Evolutionary conservation across 2,329 filamentous ascomycete species (phyloP).

Genomic region (Xylaria sp.): DNA sequence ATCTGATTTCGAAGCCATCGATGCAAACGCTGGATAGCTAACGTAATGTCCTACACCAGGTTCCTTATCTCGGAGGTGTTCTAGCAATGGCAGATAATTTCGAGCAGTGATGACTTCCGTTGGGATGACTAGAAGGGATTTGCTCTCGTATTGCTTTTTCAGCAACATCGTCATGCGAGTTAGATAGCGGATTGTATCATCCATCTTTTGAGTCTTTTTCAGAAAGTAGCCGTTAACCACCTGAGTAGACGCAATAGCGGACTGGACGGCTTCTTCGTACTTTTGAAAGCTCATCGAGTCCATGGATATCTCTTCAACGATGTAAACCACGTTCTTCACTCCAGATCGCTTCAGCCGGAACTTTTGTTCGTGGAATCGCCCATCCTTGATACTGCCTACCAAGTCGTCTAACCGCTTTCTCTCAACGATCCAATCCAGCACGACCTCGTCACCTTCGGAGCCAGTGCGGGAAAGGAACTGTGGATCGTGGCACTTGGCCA

Average conservation of each 20-base stretch:
- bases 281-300: slow-evolving; percentile 62
- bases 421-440: slow-evolving; percentile 84
- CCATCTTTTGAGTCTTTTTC: slow-evolving; percentile 78
- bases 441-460: slow-evolving; percentile 73
- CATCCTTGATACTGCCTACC: slow-evolving; percentile 82
- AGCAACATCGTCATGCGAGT: slow-evolving; percentile 76
- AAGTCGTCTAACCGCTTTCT: slow-evolving; percentile 83
- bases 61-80: slow-evolving; percentile 65
- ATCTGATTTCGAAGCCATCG: slow-evolving; percentile 79
- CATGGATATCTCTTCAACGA: slow-evolving; percentile 78
- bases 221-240: slow-evolving; percentile 83
- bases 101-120: slow-evolving; percentile 69
- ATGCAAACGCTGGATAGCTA: slow-evolving; percentile 76
- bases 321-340: slow-evolving; percentile 79
- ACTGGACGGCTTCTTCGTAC: slow-evolving; percentile 74
- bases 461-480: slow-evolving; percentile 65
- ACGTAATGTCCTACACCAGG: slow-evolving; percentile 66
- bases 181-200: slow-evolving; percentile 81
- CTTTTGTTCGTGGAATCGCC: slow-evolving; percentile 85
- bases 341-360: slow-evolving; percentile 79
- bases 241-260: slow-evolving; percentile 79
- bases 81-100: slow-evolving; percentile 73
- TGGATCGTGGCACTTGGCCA: slow-evolving; percentile 75
- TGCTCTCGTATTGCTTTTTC: slow-evolving; percentile 70
- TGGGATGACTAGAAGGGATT: slow-evolving; percentile 71